Evolutionary conservation across 805 yeast genomes (phyloP).

Genomic region (Cyberlindnera lachancei): DNA sequence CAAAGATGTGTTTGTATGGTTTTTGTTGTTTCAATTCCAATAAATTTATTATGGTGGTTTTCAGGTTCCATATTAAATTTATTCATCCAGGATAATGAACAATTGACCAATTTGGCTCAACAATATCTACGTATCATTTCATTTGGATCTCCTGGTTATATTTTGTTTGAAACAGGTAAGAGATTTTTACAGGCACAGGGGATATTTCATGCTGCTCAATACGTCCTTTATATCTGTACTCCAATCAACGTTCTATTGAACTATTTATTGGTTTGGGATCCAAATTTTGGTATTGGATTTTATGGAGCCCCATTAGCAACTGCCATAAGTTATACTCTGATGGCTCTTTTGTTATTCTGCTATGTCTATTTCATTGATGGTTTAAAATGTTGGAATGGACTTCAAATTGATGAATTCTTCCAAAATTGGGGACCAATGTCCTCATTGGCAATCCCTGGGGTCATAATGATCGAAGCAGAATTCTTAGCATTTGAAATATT

Average conservation of each 20-base stretch:
- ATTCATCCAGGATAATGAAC: constrained; percentile 46
- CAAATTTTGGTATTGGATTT: constrained; percentile 56
- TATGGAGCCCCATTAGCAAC: constrained; percentile 71
- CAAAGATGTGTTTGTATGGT: constrained; percentile 61
- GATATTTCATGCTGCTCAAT: constrained; percentile 66
- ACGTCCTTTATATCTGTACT: constrained; percentile 48
- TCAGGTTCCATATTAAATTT: constrained; percentile 36
- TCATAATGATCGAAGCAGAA: constrained; percentile 59
- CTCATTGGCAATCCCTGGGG: constrained; percentile 52
- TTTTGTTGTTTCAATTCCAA: constrained; percentile 39
- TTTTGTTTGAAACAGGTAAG: constrained; percentile 69
- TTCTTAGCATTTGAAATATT: constrained; percentile 58
- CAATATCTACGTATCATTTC: constrained; percentile 47
- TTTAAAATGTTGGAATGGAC: constrained; percentile 29
- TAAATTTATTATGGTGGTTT: constrained; percentile 50
- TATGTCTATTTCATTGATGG: constrained; percentile 44
- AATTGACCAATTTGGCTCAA: constrained; percentile 48
- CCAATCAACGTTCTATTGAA: constrained; percentile 57
- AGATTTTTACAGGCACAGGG: constrained; percentile 73
- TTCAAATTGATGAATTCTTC: constrained; percentile 15
- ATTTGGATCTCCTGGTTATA: constrained; percentile 63
- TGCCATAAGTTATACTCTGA: constrained; percentile 53
- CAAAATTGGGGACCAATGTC: constrained; percentile 43
- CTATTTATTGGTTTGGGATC: constrained; percentile 59
- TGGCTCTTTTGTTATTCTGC: constrained; percentile 43